Percentiles rank a stretch among this genome's conserved stretches.
These are phyloP conservation scores for Penicillium steckii DNA, from an alignment of 495 filamentous ascomycete genomes.

Conservation along the genomic window DNA sequence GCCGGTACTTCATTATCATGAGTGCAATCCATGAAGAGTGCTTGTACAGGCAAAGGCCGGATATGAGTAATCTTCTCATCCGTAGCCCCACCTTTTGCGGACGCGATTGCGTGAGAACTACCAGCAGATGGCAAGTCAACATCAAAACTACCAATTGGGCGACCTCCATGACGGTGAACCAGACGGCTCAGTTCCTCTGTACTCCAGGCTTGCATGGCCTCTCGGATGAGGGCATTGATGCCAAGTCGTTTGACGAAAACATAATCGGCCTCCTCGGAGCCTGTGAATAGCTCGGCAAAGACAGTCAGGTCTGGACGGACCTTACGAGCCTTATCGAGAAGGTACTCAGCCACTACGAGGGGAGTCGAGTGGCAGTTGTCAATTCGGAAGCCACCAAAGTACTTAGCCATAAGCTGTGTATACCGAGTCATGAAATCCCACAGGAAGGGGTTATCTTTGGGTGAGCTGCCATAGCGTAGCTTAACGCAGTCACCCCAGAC, in stretches of 20 bases:
- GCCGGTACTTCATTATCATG: conserved; percentile 97
- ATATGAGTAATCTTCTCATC: conserved; percentile 69
- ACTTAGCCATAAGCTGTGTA: conserved; percentile 88
- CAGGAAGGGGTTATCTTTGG: conserved; percentile 85
- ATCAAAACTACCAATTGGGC: conserved; percentile 95
- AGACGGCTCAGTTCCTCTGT: conserved; percentile 87
- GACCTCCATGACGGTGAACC: conserved; percentile 91
- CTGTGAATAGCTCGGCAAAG: conserved; percentile 95
- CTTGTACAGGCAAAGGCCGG: conserved; percentile 79
- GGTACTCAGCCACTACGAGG: conserved; percentile 85
- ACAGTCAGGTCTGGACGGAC: conserved; percentile 88
- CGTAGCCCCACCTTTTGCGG: conserved; percentile 35
- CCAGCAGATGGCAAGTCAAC: conserved; percentile 57
- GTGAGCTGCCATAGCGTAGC: conserved; percentile 80
- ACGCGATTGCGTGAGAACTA: conserved; percentile 40
- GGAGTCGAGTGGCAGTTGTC: conserved; percentile 99
- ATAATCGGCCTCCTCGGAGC: conserved; percentile 93
- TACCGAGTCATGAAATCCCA: conserved; percentile 97
- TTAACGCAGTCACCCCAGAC: conserved; percentile 99
- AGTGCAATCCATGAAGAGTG: conserved; percentile 98
- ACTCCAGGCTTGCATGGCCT: conserved; percentile 98
- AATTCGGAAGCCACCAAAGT: conserved; percentile 93
- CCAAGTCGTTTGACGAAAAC: conserved; percentile 90
- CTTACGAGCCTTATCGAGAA: conserved; percentile 86
- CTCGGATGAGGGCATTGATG: conserved; percentile 85